phyloP scores from a whole-genome alignment of 2,329 filamentous ascomycete genomes.

The Stagonosporopsis cucurbitacearum region DNA sequence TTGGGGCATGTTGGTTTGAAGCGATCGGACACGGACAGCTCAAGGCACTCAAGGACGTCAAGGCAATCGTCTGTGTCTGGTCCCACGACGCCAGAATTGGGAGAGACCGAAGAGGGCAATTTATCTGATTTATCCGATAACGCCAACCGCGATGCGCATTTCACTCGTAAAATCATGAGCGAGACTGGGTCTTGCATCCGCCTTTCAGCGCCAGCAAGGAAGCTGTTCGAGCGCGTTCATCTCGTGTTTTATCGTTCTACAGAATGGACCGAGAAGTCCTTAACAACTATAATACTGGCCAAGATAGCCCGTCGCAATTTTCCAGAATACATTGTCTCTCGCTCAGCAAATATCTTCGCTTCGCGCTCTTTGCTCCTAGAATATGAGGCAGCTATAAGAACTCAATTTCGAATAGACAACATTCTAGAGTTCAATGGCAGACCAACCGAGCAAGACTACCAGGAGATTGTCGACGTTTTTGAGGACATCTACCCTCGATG shows the following conservation, averaged over 20 bases:
- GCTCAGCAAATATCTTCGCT: slow-evolving; percentile 86
- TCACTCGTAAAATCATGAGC: slow-evolving; percentile 76
- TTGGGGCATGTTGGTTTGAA: slow-evolving; percentile 73
- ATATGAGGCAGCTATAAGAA: slow-evolving; percentile 84
- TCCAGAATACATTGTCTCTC: slow-evolving; percentile 86
- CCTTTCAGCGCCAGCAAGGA: slow-evolving; percentile 73
- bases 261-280: slow-evolving; percentile 95
- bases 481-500: slow-evolving; percentile 81
- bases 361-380: slow-evolving; percentile 79
- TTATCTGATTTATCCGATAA: slow-evolving; percentile 51
- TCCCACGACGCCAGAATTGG: slow-evolving; percentile 42
- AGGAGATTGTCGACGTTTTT: slow-evolving; percentile 73
- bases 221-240: slow-evolving; percentile 91
- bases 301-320: slow-evolving; percentile 89
- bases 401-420: slow-evolving; percentile 80
- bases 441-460: slow-evolving; percentile 68
- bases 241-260: slow-evolving; percentile 95
- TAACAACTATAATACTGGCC: slow-evolving; percentile 92
- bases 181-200: slow-evolving; percentile 84
- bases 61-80: slow-evolving; percentile 54
- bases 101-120: slow-evolving; percentile 35
- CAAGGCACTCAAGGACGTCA: slow-evolving; percentile 60
- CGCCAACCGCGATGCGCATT: slow-evolving; percentile 74
- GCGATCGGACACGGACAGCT: slow-evolving; percentile 67
- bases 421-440: slow-evolving; percentile 81